Percentiles rank a stretch among this genome's conserved stretches.
These are phyloP conservation scores for Eucalyptus caleyi DNA, from an alignment of 345 rosid genomes.

Conservation along the genomic window DNA sequence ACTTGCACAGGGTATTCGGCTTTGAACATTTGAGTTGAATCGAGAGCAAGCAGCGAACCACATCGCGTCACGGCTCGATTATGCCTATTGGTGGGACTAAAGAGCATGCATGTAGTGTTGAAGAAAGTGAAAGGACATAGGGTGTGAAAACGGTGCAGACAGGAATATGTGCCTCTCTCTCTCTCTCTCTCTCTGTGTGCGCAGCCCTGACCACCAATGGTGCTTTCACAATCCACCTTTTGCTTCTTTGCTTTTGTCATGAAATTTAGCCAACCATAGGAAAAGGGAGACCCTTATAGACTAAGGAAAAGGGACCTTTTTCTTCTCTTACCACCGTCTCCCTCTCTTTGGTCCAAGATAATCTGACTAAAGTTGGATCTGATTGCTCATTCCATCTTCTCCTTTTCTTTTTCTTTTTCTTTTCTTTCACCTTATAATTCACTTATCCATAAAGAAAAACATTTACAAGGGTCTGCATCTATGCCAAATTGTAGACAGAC, in stretches of 20 bases:
- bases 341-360: neutral
- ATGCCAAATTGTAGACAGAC: neutral
- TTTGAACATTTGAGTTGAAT: neutral
- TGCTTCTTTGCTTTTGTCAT: neutral
- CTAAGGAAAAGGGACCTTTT: neutral
- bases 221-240: slow-evolving; percentile 10
- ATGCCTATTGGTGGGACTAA: neutral
- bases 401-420: neutral
- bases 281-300: neutral
- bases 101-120: neutral
- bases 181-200: neutral
- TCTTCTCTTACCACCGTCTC: neutral
- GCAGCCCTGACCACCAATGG: slow-evolving; percentile 6
- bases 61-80: neutral
- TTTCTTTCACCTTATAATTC: neutral
- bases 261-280: neutral
- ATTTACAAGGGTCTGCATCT: neutral
- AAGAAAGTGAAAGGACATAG: neutral
- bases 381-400: neutral
- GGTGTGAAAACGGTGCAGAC: neutral
- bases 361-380: neutral
- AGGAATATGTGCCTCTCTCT: slow-evolving; percentile 15
- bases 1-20: neutral
- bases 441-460: neutral
- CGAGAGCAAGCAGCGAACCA: neutral